Evolutionary conservation across 1,284 basidiomycete genomes (phyloP), one percentile per base, ranked within the genome.

Genomic region (Tilletia walkeri): DNA sequence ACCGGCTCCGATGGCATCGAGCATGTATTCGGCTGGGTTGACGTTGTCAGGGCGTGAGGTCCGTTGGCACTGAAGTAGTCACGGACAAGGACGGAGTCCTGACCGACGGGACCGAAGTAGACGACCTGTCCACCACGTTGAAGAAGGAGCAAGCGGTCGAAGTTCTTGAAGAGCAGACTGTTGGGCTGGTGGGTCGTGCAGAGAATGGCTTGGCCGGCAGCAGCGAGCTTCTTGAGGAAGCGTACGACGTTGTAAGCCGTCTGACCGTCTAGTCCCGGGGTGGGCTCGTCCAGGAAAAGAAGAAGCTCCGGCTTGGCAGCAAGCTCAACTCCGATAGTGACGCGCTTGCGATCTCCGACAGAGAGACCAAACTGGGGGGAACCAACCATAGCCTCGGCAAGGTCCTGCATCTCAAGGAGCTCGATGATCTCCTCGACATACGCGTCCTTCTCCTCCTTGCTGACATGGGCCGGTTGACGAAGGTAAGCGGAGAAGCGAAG

Each of bases 191-290:
- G 94, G 75, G 85, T 84, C 0, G 85, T 80, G 74, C 77, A 79
- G 4, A 80, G 71, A 34, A 80, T 78, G 18, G 92, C 92, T 84
- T 94, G 92, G 3, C 94, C 94, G 72, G 89, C 89, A 73, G 91
- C 88, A 10, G 93, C 91, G n/a, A 95, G 87, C 72, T 90, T 89
- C 38, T 90, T 88, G 66, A 95, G 86, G 80, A 95, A 90, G 1
- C 88, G 86, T 67, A 93, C 87, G 76, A 95, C 92, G 16, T 90
- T 90, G 90, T 91, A 94, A 0, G 94, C 92, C 66, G 89, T 91
- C 81, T 94, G 92, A 2, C 92, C 93, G 81, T 95, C 93, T 38
- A 95, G 86, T 59, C 94, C 93, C 12, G 91, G 92, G 0, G 91
- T 92, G 63, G 75, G 84, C 70, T 80, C 79, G 74, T 76, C 81